Base-by-base conservation (phyloP, 768 basidiomycete genomes). In the Galerina sulciceps region DNA sequence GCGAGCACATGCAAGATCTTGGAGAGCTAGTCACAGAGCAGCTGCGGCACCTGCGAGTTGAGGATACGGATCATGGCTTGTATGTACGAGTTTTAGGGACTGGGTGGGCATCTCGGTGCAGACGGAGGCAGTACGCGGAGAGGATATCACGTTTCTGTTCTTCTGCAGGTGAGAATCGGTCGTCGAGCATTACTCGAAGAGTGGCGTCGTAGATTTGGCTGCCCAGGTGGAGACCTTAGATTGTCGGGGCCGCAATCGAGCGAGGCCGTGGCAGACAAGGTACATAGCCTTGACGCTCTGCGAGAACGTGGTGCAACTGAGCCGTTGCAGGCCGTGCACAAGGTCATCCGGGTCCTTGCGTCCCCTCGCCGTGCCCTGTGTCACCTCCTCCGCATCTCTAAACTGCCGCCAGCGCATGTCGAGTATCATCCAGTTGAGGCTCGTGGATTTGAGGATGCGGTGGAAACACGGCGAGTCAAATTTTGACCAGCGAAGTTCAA, bases 21-120 rank as follows among this genome's bases (percentile, higher is more conserved):
- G 4, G 68, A 69, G 26, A 73, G 64, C 71, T 69, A 73, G 57
- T 74, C 73, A 20, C 68, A 69, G 60, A 74, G 71, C 3, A 69
- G 69, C 20, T 53, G 50, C 1, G 71, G 71, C 8, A 71, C 69
- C n/a, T 74, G 71, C 2, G 69, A 69, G 47, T 71, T 74, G 13
- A 71, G 44, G 36, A 74, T 72, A 36, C 71, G 63, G 23, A 72
- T 60, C n/a, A 74, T 65, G 10, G 64, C 55, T 50, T 74, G 71
- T 17, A 72, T 53, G 49, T 71, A 74, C 13, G 62, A 61, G 4
- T 63, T 58, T 53, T 67, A 26, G 71, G 66, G 4, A 48, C 50
- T 0, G 59, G 63, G 47, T 74, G 71, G 1, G 52, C 61, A n/a
- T 67, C 63, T 38, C 66, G 62, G 48, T 73, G 73, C 13, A 71